phyloP scores from a whole-genome alignment of 192 early-diverging fungal genomes.

The Backusella parvicylindrica region DNA sequence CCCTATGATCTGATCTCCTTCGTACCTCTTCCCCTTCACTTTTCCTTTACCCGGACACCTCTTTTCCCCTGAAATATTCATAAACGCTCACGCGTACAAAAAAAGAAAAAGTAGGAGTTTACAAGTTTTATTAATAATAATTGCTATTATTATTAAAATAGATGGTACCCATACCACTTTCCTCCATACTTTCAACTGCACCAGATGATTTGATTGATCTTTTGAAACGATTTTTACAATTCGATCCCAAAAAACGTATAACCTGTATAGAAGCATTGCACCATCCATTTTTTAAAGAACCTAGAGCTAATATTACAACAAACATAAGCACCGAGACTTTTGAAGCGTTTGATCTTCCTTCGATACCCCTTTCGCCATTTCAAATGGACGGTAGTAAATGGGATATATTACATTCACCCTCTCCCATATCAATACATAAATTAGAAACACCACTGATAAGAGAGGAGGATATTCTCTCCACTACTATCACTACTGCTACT shows the following conservation, averaged over 20 bases:
- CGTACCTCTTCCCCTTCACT: background rate
- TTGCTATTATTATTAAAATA: constrained; percentile 21
- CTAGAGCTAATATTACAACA: constrained; percentile 15
- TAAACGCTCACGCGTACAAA: background rate
- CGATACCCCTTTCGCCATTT: constrained; percentile 23
- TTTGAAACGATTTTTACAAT: constrained; percentile 68
- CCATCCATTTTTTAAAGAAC: constrained; percentile 54
- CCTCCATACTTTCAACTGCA: constrained; percentile 59
- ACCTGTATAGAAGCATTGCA: constrained; percentile 71
- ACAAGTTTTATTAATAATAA: background rate
- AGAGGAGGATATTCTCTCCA: background rate
- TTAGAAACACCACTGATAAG: too few species aligned
- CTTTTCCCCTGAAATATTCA: background rate
- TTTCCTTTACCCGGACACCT: background rate
- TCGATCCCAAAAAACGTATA: constrained; percentile 74
- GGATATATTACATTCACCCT: constrained; percentile 7
- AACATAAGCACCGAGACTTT: constrained; percentile 21
- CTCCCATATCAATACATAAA: background rate
- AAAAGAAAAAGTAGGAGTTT: background rate
- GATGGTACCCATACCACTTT: constrained; percentile 46
- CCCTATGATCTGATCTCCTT: background rate
- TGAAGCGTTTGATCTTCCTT: constrained; percentile 13
- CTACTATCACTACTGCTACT: too few species aligned
- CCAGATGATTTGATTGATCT: constrained; percentile 49
- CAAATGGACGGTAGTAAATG: constrained; percentile 11